These are phyloP conservation scores for Chrysosphaeria jannelii DNA, from an alignment of 2,329 filamentous ascomycete species.

Conservation along the genomic window DNA sequence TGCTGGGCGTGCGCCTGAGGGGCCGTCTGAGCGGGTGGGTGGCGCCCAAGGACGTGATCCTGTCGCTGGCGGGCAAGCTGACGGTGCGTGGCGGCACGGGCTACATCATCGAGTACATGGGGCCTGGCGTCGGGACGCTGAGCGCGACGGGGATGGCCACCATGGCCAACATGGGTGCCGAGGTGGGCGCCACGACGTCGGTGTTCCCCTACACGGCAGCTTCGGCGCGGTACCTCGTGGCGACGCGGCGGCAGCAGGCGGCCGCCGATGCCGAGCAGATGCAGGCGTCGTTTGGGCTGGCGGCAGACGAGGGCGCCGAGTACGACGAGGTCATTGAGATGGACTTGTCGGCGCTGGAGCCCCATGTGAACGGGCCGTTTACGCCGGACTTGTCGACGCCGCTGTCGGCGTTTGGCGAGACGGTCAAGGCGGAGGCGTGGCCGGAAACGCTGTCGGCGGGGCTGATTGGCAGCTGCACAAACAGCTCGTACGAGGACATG, in stretches of 20 bases:
- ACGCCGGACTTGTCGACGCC: constrained; percentile 88
- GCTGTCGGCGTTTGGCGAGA: constrained; percentile 63
- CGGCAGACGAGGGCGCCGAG: constrained; percentile 49
- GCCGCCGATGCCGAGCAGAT: constrained; percentile 33
- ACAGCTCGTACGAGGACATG: constrained; percentile 98
- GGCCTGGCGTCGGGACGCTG: constrained; percentile 63
- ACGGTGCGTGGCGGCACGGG: constrained; percentile 88
- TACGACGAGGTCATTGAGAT: constrained; percentile 85
- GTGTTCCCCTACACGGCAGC: constrained; percentile 76
- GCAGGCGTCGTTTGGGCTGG: constrained; percentile 28
- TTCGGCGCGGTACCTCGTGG: constrained; percentile 59
- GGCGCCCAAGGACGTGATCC: constrained; percentile 82
- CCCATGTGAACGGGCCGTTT: constrained; percentile 89
- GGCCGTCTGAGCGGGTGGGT: constrained; percentile 75
- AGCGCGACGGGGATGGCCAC: constrained; percentile 88
- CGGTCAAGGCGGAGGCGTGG: constrained; percentile 64
- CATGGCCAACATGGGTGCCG: constrained; percentile 60
- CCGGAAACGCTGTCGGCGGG: constrained; percentile 74
- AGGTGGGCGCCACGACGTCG: constrained; percentile 85
- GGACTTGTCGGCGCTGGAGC: constrained; percentile 67
- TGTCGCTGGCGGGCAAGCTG: constrained; percentile 62
- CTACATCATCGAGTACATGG: constrained; percentile 82
- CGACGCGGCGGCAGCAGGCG: constrained; percentile 49
- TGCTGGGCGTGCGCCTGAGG: constrained; percentile 59
- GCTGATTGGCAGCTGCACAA: constrained; percentile 92